These are phyloP conservation scores for Euphorbia lathyris DNA, from an alignment of 345 rosid species.

Conservation along the genomic window DNA sequence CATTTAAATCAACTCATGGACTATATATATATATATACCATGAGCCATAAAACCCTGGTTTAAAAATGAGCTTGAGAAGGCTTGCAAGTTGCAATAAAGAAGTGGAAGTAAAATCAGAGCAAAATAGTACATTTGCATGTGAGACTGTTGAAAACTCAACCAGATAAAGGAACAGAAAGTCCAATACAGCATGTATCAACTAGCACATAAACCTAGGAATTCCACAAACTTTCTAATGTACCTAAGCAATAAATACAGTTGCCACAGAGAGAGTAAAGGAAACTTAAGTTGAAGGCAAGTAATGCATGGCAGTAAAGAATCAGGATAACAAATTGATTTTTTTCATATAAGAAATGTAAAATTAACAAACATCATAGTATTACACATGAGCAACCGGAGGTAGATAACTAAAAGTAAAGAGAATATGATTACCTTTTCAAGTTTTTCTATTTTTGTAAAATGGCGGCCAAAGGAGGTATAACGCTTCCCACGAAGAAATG, in stretches of 20 bases:
- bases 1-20: background rate
- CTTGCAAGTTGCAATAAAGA: background rate
- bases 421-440: conserved; percentile 57
- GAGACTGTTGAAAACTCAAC: background rate
- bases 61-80: background rate
- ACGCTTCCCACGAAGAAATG: conserved; percentile 74
- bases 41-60: too few relatives aligned
- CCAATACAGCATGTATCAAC: too few relatives aligned
- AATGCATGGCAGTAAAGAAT: background rate
- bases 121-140: background rate
- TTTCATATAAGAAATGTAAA: background rate
- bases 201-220: too few relatives aligned
- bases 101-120: background rate
- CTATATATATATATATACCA: too few relatives aligned
- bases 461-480: conserved; percentile 95
- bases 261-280: background rate
- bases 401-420: background rate
- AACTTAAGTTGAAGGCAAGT: background rate
- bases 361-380: background rate
- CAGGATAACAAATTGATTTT: background rate
- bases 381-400: too few relatives aligned
- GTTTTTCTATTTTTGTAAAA: conserved; percentile 82
- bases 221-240: too few relatives aligned
- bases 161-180: too few relatives aligned
- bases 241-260: background rate